Evolutionary conservation across 2,329 filamentous ascomycete species (phyloP).

Genomic region (Aspergillus pseudoglaucus): DNA sequence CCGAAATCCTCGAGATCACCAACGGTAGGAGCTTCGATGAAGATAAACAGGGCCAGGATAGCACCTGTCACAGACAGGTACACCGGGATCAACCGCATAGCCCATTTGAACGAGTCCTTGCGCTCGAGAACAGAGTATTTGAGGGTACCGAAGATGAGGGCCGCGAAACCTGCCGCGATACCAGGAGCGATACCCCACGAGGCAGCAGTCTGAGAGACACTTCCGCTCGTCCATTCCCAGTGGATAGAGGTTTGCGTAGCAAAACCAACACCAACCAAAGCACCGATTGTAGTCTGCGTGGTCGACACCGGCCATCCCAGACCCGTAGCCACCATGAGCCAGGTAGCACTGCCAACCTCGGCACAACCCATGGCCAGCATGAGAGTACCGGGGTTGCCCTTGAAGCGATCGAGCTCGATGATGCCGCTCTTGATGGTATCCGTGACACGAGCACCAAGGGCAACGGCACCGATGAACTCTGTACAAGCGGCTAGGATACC

Average conservation of each 20-base stretch:
- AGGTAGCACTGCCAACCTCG: slow-evolving; percentile 29
- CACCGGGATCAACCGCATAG: slow-evolving; percentile 43
- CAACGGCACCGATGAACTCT: slow-evolving; percentile 49
- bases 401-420: slow-evolving; percentile 34
- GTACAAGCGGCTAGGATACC: slow-evolving; percentile 45
- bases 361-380: slow-evolving; percentile 36
- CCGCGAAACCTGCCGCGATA: slow-evolving; percentile 43
- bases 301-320: slow-evolving; percentile 38
- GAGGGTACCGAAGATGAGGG: slow-evolving; percentile 44
- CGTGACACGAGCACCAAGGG: slow-evolving; percentile 43
- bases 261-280: slow-evolving; percentile 26
- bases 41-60: slow-evolving; percentile 54
- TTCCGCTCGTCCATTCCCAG: slow-evolving; percentile 36
- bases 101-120: slow-evolving; percentile 44
- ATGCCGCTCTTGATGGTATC: slow-evolving; percentile 41
- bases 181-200: slow-evolving; percentile 46
- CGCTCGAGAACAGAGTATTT: slow-evolving; percentile 48
- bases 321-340: slow-evolving; percentile 31
- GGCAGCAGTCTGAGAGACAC: slow-evolving; percentile 43
- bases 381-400: slow-evolving; percentile 27
- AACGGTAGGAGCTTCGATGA: slow-evolving; percentile 34
- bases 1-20: slow-evolving; percentile 20
- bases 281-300: slow-evolving; percentile 36
- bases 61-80: slow-evolving; percentile 46
- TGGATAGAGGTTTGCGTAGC: slow-evolving; percentile 15